These are phyloP conservation scores for Geum urbanum DNA, from an alignment of 306 rosid genomes.

Conservation along the genomic window DNA sequence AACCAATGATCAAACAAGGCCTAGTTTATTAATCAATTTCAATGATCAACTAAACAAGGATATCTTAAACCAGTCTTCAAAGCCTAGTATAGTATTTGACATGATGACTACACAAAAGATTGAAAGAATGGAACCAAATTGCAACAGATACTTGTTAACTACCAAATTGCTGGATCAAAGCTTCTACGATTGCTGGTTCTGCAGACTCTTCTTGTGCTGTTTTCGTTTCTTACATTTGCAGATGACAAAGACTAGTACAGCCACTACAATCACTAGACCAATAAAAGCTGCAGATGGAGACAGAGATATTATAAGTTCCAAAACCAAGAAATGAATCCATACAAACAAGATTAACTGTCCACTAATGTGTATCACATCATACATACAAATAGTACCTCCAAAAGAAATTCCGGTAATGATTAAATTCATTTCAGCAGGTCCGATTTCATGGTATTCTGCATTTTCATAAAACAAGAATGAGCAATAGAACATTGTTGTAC, in stretches of 20 bases:
- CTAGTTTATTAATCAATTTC: too few species aligned
- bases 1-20: too few species aligned
- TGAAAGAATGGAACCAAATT: not conserved
- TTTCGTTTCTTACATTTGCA: constrained; percentile 16
- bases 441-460: constrained; percentile 3
- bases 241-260: constrained; percentile 8
- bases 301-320: not conserved
- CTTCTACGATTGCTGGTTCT: not conserved
- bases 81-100: too few species aligned
- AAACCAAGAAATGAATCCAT: not conserved
- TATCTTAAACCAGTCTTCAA: too few species aligned
- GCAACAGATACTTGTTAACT: not conserved
- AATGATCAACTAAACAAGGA: too few species aligned
- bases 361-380: not conserved
- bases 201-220: not conserved
- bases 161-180: not conserved
- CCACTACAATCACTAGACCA: not conserved
- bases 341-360: not conserved
- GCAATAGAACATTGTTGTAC: not conserved
- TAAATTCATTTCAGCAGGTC: not conserved
- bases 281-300: constrained; percentile 10
- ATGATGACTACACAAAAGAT: not conserved
- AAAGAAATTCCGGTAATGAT: not conserved
- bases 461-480: not conserved
- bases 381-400: constrained; percentile 6